Evolutionary conservation across 108 stramenopile species (phyloP).

Genomic region (Fragilaria radians): DNA sequence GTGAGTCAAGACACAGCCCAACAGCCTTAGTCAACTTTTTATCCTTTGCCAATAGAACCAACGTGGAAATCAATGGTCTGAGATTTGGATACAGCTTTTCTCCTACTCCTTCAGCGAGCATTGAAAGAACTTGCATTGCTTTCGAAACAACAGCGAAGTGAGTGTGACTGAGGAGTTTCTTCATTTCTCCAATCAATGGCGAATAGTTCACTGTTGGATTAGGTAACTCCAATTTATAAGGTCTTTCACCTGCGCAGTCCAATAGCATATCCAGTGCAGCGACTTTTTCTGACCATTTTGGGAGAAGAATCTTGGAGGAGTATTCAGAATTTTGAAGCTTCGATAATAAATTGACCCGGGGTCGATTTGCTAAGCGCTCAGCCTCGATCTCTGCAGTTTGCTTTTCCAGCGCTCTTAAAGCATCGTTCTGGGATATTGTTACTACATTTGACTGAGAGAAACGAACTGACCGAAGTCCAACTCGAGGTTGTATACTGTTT

Average conservation of each 20-base stretch:
- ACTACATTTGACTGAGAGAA: conserved; percentile 5
- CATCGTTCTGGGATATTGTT: conserved; percentile 29
- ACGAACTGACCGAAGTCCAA: conserved; percentile 23
- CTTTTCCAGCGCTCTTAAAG: conserved; percentile 44
- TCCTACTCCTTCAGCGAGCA: conserved; percentile 83
- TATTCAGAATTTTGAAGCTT: conserved; percentile 59
- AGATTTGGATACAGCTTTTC: conserved; percentile 66
- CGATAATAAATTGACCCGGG: conserved; percentile 63
- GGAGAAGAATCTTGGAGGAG: conserved; percentile 40
- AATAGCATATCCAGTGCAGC: conserved; percentile 68
- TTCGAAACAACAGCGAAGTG: conserved; percentile 81
- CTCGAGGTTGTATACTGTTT: conserved; percentile 21
- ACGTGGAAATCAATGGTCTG: conserved; percentile 46
- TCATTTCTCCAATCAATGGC: conserved; percentile 66
- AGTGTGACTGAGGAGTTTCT: conserved; percentile 60
- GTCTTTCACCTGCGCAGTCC: conserved; percentile 71
- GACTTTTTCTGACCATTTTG: conserved; percentile 85
- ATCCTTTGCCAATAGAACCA: conserved; percentile 70
- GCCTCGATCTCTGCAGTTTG: conserved; percentile 52
- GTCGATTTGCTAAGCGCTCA: conserved; percentile 48
- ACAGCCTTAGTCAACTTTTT: conserved; percentile 73
- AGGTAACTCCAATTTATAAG: conserved; percentile 66
- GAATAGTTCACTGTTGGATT: conserved; percentile 55
- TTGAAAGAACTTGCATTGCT: conserved; percentile 59
- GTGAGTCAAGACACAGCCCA: conserved; percentile 50